Base-by-base conservation (phyloP, 768 basidiomycete genomes). In the Phylloporus scabripes region DNA sequence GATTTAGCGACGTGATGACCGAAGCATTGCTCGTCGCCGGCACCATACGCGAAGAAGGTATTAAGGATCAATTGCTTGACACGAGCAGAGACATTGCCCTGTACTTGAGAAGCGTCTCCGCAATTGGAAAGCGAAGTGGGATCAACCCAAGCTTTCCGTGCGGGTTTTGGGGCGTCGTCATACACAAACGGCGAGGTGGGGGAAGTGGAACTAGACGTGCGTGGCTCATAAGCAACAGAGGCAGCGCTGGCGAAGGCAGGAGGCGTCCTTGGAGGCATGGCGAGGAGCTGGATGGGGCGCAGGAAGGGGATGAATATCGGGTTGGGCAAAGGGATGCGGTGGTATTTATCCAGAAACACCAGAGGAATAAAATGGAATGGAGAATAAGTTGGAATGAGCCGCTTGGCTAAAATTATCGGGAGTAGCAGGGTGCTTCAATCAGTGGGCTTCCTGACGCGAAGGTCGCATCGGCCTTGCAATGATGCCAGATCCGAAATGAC, bases 11-110 rank as follows among this genome's bases (percentile, higher is more conserved):
- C 78, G 39, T 70, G 69, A 57, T 81, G 72, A 4, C 79, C 85
- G 42, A 87, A 87, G 45, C 73, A 77, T 15, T 80, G 77, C 47
- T 74, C 73, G 46, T 74, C 73, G 12, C 83, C 84, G 17, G 85
- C 81, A n/a, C 85, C 85, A 53, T 87, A 88, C 18, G 77, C 72
- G 50, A 76, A 77, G 63, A 81, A 81, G 0, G 81, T 83, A 65
- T 86, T 86, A 54, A 79, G 72, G 49, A 75, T 79, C 48, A 87
- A 73, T 52, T 81, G 82, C 57, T 87, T 87, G 47, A 83, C 75
- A 55, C 73, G 76, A 56, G 73, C 67, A 1, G 83, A 74, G 5
- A 77, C 82, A 55, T 83, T 85, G 5, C 85, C 85, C n/a, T 68
- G 63, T 57, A 85, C 80, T 24, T 71, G 61, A 18, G 79, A 74